Evolutionary conservation across 2,329 filamentous ascomycete species (phyloP).

Genomic region (Chrysoporthe cubensis): DNA sequence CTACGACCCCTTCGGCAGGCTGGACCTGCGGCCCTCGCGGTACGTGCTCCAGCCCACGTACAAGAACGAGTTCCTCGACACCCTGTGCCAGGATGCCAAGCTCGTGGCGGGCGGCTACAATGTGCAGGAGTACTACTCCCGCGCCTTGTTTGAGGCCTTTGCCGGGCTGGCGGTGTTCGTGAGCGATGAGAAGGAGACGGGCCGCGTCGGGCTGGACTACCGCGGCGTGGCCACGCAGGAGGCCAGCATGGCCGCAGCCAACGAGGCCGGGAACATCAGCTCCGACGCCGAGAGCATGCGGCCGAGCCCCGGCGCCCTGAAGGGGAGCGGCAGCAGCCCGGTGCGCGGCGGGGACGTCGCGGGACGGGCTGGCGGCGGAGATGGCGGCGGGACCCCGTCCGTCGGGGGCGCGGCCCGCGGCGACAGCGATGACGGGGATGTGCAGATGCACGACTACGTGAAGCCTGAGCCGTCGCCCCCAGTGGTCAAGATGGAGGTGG

Average conservation of each 20-base stretch:
- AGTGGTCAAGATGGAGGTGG: constrained; percentile 50
- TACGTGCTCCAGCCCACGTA: constrained; percentile 73
- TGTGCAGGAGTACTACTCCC: constrained; percentile 77
- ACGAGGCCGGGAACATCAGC: neutral
- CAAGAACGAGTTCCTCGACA: constrained; percentile 73
- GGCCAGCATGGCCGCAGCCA: constrained; percentile 36
- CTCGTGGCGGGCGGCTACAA: constrained; percentile 83
- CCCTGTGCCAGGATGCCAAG: constrained; percentile 65
- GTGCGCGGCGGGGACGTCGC: neutral
- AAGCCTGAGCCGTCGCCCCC: constrained; percentile 35
- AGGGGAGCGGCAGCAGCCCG: constrained; percentile 31
- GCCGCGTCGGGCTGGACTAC: constrained; percentile 38
- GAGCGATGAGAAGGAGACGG: constrained; percentile 69
- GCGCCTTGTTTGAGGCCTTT: constrained; percentile 87
- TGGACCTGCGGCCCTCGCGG: constrained; percentile 69
- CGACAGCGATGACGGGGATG: constrained; percentile 8
- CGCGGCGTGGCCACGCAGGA: constrained; percentile 41
- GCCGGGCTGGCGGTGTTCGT: constrained; percentile 87
- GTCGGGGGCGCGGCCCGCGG: too few species aligned
- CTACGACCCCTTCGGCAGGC: constrained; percentile 87
- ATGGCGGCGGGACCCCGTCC: neutral
- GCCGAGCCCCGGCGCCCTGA: neutral
- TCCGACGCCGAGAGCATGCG: neutral
- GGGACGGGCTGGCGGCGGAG: neutral
- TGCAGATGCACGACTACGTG: constrained; percentile 33